Evolutionary conservation across 192 early-diverging fungal species (phyloP), one percentile per base, ranked within the genome.

Genomic region (Gigaspora rosea): DNA sequence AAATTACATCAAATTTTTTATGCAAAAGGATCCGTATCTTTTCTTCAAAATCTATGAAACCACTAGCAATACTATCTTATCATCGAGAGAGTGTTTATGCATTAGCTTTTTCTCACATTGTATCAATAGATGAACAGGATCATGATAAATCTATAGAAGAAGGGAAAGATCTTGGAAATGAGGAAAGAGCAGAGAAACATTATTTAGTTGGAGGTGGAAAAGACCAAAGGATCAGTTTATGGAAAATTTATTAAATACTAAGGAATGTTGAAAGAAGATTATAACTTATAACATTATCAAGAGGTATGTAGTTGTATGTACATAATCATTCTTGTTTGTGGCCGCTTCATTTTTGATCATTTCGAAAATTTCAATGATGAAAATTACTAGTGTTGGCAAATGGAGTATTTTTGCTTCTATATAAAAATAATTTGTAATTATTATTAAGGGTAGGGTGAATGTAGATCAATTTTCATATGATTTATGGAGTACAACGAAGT

Each of bases 21-120:
- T 4, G 27, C 27, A 65, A 13, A 32, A 84, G 80, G 52, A 79
- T 84, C 41, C 78, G 83, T 12, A 59, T 84, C 16, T 82, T 80
- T 67, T 81, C 83, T 7, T 51, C 73, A 27, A 84, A 82, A 75
- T 68, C 76, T n/a, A 35, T 84, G 10, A 82, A 84, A 33, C 80
- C 83, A 48, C 69, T 84, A 20, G 83, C 83, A 11, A 79, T 84
- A 27, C 71, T 84, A 32, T 78, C 80, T 32, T 79, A 84, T 71
- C 83, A 84, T 58, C 75, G 76, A 11, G 80, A 84, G 50, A 78
- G 77, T 33, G 61, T 84, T 13, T 80, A 84, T 22, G 61, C 80
- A 13, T 78, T 84, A 49, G 79, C 50, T 15, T 80, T 84, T 56
- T 71, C 82, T 65, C 4, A 35, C 15, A 59, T 83, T 47, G 50